Percentiles rank a stretch among this genome's conserved stretches.
Evolutionary conservation across 2,329 filamentous ascomycete genomes (phyloP).

Genomic region (Trichoderma sp.): DNA sequence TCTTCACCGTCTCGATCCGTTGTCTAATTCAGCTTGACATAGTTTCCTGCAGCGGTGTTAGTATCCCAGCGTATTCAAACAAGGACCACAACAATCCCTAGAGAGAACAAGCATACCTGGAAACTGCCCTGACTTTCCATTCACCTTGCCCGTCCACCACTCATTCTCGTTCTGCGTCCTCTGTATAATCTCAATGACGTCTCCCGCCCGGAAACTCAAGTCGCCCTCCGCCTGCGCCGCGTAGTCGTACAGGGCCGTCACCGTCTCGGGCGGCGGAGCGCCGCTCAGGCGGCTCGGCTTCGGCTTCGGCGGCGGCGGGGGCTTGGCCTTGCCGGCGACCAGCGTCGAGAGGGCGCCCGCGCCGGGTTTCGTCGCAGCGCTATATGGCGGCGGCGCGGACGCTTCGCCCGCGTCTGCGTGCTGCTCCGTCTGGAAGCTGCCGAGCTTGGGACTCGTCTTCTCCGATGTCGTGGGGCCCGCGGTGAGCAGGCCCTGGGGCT

Average conservation of each 20-base stretch:
- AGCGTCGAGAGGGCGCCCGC: conserved; percentile 42
- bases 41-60: conserved; percentile 22
- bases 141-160: conserved; percentile 89
- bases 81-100: background rate
- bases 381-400: conserved; percentile 71
- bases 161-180: conserved; percentile 91
- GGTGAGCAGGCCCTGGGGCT: conserved; percentile 55
- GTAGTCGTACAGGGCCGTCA: conserved; percentile 93
- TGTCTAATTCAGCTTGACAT: conserved; percentile 27
- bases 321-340: conserved; percentile 64
- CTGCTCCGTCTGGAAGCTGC: conserved; percentile 43
- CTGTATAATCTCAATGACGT: conserved; percentile 81
- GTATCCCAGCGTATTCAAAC: background rate
- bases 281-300: conserved; percentile 76
- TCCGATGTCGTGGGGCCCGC: conserved; percentile 42
- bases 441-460: conserved; percentile 42
- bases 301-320: conserved; percentile 70
- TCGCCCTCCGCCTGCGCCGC: conserved; percentile 94
- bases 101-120: conserved; percentile 65
- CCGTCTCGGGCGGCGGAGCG: conserved; percentile 69
- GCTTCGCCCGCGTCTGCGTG: conserved; percentile 48
- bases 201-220: conserved; percentile 84
- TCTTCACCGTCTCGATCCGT: background rate
- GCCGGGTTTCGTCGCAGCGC: conserved; percentile 39
- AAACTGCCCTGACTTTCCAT: conserved; percentile 85